A percentile compares a stretch with the other conserved stretches of the same genome.
Conservation (phyloP, 768 basidiomycete genomes). For the Tulasnella calospora region DNA sequence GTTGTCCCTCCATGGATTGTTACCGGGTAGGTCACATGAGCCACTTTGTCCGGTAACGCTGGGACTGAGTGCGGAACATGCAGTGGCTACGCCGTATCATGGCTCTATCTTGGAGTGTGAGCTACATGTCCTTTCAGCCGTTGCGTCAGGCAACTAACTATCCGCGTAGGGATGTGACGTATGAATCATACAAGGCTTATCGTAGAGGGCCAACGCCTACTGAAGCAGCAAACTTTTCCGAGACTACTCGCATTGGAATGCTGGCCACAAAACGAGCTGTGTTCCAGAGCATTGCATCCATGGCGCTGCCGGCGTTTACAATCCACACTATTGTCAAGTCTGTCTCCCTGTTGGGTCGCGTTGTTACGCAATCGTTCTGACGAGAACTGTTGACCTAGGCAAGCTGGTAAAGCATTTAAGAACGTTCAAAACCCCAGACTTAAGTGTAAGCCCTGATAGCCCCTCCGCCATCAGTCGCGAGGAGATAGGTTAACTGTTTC, state of each 20-base stretch:
- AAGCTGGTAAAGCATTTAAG: conserved; percentile 60
- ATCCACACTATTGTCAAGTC: conserved; percentile 72
- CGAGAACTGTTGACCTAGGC: conserved; percentile 30
- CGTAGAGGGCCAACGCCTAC: conserved; percentile 59
- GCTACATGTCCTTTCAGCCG: conserved; percentile 23
- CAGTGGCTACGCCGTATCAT: conserved; percentile 65
- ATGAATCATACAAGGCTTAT: conserved; percentile 76
- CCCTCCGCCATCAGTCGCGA: background rate
- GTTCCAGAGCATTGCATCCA: conserved; percentile 78
- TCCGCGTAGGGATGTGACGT: conserved; percentile 56
- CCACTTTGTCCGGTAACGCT: background rate
- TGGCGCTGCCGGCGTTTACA: conserved; percentile 79
- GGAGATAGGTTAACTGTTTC: background rate
- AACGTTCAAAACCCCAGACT: conserved; percentile 54
- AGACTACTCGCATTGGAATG: conserved; percentile 61
- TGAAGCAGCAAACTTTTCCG: conserved; percentile 65
- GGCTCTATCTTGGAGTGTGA: conserved; percentile 69
- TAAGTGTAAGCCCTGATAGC: conserved; percentile 35
- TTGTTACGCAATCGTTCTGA: background rate
- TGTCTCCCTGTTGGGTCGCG: background rate
- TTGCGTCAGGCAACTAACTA: background rate
- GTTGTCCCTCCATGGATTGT: conserved; percentile 69
- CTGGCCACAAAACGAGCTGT: conserved; percentile 70
- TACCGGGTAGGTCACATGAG: conserved; percentile 40
- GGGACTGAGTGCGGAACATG: too few species aligned